Base-by-base conservation (phyloP, 1,139 yeast species). In the Geotrichum restrictum region DNA sequence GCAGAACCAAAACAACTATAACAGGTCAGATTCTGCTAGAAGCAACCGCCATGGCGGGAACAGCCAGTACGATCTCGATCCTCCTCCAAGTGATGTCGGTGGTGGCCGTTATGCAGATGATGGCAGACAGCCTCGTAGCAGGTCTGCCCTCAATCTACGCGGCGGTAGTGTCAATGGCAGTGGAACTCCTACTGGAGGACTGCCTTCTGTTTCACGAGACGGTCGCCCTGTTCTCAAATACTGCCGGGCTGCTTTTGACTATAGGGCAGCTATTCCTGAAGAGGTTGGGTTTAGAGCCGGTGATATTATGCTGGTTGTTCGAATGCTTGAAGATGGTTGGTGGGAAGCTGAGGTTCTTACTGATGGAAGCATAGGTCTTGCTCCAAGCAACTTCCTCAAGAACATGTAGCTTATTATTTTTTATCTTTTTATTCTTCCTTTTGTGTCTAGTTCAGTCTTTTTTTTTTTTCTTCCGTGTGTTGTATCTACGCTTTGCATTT, bases 281-380 rank as follows among this genome's bases (percentile, higher is more conserved):
- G 96, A 88, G 62, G 76, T 88, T 10, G 71, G 76, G 16, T 88
- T 88, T 74, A 76, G 78, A 53, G 85, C 86, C 64, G 85, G 85
- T 52, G 94, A 89, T 74, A 67, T 80, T n/a, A 72, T 88, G 67
- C 76, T 82, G 57, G 80, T 88, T 13, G 69, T 86, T 24, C 81
- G 81, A 60, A 83, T 78, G 74, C 95, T 88, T 66, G 91, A 85
- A 52, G 96, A 88, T 63, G 88, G 89, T 34, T 88, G 96, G 96
- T 88, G 85, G 83, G 83, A 84, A 60, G 85, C 88, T 57, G 95
- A 88, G 65, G 80, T 85, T 49, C 74, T 79, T 8, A 79, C 78
- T 11, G 59, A 61, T 31, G 62, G 64, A n/a, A 76, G 76, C 27
- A 74, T 81, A 8, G 96, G 96, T 0, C 75, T 88, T 51, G 93